These are phyloP conservation scores for Cercospora sp. DNA, from an alignment of 2,329 filamentous ascomycete species.

Conservation along the genomic window DNA sequence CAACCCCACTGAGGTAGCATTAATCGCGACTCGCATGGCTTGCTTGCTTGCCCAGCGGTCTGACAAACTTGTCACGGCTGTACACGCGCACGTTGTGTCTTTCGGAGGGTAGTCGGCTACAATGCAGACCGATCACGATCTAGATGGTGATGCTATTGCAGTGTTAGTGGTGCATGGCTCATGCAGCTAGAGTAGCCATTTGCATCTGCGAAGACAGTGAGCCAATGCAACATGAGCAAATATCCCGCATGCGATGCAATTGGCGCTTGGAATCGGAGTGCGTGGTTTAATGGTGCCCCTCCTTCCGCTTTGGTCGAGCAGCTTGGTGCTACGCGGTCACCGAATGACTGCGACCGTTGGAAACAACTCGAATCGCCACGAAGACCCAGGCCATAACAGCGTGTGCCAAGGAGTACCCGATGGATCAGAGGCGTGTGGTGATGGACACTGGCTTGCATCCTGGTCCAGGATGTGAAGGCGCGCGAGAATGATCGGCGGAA, in stretches of 20 bases:
- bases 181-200: not conserved
- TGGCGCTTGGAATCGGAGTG: not conserved
- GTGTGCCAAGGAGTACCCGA: not conserved
- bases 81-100: not conserved
- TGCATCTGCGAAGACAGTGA: not conserved
- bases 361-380: not conserved
- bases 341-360: not conserved
- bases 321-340: not conserved
- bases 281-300: slow-evolving; percentile 1
- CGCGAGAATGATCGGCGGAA: slow-evolving; percentile 17
- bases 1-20: not conserved
- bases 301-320: slow-evolving; percentile 6
- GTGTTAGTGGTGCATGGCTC: not conserved
- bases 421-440: slow-evolving; percentile 10
- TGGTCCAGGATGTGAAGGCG: slow-evolving; percentile 15
- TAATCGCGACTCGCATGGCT: not conserved
- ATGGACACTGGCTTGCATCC: slow-evolving; percentile 16
- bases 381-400: not conserved
- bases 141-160: not conserved
- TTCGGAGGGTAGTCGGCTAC: not conserved
- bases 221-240: slow-evolving; percentile 3
- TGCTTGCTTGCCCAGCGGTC: not conserved
- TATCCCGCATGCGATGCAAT: not conserved
- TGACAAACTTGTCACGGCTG: not conserved
- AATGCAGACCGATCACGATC: not conserved